These are phyloP conservation scores for Sisymbrium irio DNA, from an alignment of 345 rosid genomes.

Conservation along the genomic window DNA sequence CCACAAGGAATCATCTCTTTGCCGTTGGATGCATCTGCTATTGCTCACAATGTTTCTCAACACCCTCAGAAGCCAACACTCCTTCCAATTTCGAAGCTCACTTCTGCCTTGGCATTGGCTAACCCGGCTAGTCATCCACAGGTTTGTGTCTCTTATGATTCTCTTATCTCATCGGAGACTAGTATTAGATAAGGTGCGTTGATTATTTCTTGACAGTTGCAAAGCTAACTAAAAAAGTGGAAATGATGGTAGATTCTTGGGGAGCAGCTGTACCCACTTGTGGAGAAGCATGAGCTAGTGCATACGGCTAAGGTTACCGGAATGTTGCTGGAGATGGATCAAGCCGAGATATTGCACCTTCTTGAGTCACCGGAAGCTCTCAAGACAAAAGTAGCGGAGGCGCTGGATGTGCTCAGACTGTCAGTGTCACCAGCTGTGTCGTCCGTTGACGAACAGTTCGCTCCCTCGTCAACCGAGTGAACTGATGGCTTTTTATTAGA, in stretches of 20 bases:
- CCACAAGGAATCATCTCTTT: constrained; percentile 47
- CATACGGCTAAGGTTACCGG: constrained; percentile 68
- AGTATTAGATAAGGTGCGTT: not conserved
- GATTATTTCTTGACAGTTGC: not conserved
- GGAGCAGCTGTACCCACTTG: constrained; percentile 69
- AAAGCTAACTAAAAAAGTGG: not conserved
- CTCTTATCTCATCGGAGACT: not conserved
- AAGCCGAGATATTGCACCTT: constrained; percentile 64
- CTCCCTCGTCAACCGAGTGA: constrained; percentile 29
- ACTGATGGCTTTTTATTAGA: not conserved
- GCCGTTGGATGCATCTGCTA: constrained; percentile 46
- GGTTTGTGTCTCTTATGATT: constrained; percentile 26
- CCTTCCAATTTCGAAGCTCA: constrained; percentile 45
- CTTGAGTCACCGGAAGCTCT: constrained; percentile 71
- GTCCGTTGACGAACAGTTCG: constrained; percentile 39
- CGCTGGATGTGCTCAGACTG: constrained; percentile 57
- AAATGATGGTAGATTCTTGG: constrained; percentile 56
- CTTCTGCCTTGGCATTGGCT: constrained; percentile 56
- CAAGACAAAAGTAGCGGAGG: constrained; percentile 63
- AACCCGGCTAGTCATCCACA: constrained; percentile 37
- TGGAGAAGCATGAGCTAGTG: constrained; percentile 54
- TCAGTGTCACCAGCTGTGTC: constrained; percentile 33
- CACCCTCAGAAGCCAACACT: constrained; percentile 13
- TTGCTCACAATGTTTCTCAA: constrained; percentile 27
- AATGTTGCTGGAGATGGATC: constrained; percentile 80